Conservation (phyloP, 345 rosid genomes). For the Ceriops decandra region DNA sequence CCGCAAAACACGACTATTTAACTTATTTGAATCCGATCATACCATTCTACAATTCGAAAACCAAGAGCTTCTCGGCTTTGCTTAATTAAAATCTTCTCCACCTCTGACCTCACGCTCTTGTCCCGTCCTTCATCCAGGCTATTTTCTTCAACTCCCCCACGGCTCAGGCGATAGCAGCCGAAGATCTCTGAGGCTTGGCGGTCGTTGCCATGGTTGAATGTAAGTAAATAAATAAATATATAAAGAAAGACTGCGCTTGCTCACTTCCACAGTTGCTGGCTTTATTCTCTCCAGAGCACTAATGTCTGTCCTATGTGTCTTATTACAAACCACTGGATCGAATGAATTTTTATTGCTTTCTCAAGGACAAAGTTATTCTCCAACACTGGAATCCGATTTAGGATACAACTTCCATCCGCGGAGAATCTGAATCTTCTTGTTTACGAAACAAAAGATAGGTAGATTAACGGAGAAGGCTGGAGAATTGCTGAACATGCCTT, state of each 20-base stretch:
- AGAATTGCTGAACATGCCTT: slow-evolving; percentile 7
- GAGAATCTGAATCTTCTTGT: background rate
- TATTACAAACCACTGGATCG: no score
- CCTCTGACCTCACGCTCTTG: slow-evolving; percentile 52
- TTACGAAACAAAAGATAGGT: background rate
- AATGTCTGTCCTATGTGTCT: no score
- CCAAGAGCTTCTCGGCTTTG: slow-evolving; percentile 61
- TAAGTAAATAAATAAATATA: no score
- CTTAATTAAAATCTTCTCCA: slow-evolving; percentile 46
- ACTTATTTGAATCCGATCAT: slow-evolving; percentile 24
- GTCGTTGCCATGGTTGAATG: no score
- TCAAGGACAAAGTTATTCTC: no score
- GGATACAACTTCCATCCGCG: no score
- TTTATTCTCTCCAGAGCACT: no score
- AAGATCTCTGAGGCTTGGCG: slow-evolving; percentile 59
- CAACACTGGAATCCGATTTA: no score
- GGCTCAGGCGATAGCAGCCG: slow-evolving; percentile 70
- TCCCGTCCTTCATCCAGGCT: slow-evolving; percentile 60
- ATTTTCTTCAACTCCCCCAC: slow-evolving; percentile 77
- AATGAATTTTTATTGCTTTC: no score
- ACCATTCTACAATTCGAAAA: slow-evolving; percentile 56
- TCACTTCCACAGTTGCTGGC: no score
- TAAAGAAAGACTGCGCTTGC: no score
- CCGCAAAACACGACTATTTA: slow-evolving; percentile 40
- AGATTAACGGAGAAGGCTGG: background rate